Base-by-base conservation (phyloP, 805 yeast species). In the Myxozyma lipomycoides region DNA sequence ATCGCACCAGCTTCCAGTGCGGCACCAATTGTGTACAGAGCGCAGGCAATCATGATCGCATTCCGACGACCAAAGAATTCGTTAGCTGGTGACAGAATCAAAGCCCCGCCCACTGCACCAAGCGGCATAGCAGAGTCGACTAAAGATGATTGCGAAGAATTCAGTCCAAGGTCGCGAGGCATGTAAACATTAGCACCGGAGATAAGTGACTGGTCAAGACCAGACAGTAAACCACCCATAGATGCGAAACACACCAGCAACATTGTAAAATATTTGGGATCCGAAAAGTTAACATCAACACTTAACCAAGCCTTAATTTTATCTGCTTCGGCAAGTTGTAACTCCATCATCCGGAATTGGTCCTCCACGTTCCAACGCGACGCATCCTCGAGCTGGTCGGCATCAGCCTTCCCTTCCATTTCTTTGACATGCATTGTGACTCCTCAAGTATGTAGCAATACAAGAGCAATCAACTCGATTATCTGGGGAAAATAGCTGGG, bases 191-290 rank as follows among this genome's bases (percentile, higher is more conserved):
- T 69, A 2, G 86, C 86, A 62, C 86, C 86, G 24, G 81, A 74
- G 52, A 82, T 82, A 37, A 81, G 72, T 18, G 84, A 78, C 70
- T 82, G 86, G 67, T 82, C 87, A 42, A 81, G 67, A 58, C 86
- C 86, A 12, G 84, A 78, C 46, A 82, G 74, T 49, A 81, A 63
- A 46, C 87, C 87, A 25, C 83, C 85, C 52, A 77, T 73, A 4
- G 84, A 75, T 4, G 84, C 83, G 59, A 81, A 80, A 15, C 62
- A 63, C 19, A 83, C 86, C 43, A 81, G 67, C 58, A 77, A 66
- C 48, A 65, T 63, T 24, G 74, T 77, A 73, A 78, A 75, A 61
- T 74, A 60, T 35, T 64, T 68, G 50, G 74, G 76, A 58, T 76
- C 70, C 48, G 72, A 56, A 64, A 79, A 78, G 52, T 43, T 43